phyloP scores from a whole-genome alignment of 805 yeast species.

The Wickerhamiella occidentalis region DNA sequence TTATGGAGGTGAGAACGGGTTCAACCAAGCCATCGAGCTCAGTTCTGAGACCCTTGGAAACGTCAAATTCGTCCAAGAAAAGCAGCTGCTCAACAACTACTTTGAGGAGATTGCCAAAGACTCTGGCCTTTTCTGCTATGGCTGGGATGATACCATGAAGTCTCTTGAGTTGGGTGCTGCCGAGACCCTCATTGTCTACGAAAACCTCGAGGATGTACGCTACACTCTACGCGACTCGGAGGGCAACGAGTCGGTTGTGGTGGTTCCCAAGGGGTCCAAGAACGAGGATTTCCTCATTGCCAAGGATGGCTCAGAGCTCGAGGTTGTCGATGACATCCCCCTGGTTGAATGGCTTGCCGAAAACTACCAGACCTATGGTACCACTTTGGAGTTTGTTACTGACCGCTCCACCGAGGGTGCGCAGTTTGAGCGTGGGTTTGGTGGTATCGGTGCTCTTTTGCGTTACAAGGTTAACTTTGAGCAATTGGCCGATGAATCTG shows the following conservation, averaged over 20 bases:
- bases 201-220: conserved; percentile 76
- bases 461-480: conserved; percentile 97
- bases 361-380: conserved; percentile 88
- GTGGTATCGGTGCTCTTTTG: conserved; percentile 95
- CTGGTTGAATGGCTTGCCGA: conserved; percentile 97
- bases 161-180: conserved; percentile 95
- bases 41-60: conserved; percentile 94
- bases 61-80: conserved; percentile 96
- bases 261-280: conserved; percentile 58
- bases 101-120: conserved; percentile 97
- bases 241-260: conserved; percentile 61
- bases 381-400: conserved; percentile 88
- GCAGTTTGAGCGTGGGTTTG: conserved; percentile 93
- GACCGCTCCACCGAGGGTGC: conserved; percentile 98
- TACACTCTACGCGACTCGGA: conserved; percentile 75
- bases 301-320: conserved; percentile 89
- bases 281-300: conserved; percentile 69
- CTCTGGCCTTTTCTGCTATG: conserved; percentile 94
- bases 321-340: conserved; percentile 68
- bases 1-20: conserved; percentile 98
- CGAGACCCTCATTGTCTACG: conserved; percentile 84
- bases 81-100: conserved; percentile 81
- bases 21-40: conserved; percentile 96
- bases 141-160: conserved; percentile 91
- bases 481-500: conserved; percentile 78